Conservation (phyloP, 331 rosid genomes). For the Quercus lobata region DNA sequence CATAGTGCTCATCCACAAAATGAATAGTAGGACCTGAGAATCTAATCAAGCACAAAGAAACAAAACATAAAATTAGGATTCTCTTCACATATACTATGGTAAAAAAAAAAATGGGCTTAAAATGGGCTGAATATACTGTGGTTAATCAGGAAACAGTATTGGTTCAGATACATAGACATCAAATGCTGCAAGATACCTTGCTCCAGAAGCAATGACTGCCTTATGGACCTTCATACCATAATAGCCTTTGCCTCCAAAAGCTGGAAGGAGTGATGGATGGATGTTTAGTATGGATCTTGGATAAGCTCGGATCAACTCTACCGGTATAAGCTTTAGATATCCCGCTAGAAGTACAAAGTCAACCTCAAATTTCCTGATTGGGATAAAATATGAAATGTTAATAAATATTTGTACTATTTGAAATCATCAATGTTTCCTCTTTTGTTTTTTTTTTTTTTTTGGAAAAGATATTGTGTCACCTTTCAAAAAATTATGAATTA, state of each 20-base stretch:
- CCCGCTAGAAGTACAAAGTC: constrained; percentile 91
- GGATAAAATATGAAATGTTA: constrained; percentile 8
- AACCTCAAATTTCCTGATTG: constrained; percentile 56
- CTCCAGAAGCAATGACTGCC: constrained; percentile 90
- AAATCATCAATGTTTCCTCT: neutral
- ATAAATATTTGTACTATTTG: neutral
- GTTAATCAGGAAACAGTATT: neutral
- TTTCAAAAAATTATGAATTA: too few relatives aligned
- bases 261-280: constrained; percentile 95
- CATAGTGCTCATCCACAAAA: constrained; percentile 86
- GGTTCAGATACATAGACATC: neutral
- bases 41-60: constrained; percentile 30
- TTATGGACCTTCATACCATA: constrained; percentile 91
- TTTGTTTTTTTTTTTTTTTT: neutral
- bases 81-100: neutral
- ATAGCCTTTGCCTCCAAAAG: constrained; percentile 94
- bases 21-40: constrained; percentile 88
- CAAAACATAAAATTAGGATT: neutral
- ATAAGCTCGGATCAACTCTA: constrained; percentile 65
- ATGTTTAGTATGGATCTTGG: constrained; percentile 69
- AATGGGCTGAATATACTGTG: neutral
- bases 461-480: too few relatives aligned
- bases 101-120: neutral
- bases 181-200: constrained; percentile 40
- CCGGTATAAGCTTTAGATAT: constrained; percentile 78